Conservation (phyloP, 768 basidiomycete species). For the Suillus subalutaceus region DNA sequence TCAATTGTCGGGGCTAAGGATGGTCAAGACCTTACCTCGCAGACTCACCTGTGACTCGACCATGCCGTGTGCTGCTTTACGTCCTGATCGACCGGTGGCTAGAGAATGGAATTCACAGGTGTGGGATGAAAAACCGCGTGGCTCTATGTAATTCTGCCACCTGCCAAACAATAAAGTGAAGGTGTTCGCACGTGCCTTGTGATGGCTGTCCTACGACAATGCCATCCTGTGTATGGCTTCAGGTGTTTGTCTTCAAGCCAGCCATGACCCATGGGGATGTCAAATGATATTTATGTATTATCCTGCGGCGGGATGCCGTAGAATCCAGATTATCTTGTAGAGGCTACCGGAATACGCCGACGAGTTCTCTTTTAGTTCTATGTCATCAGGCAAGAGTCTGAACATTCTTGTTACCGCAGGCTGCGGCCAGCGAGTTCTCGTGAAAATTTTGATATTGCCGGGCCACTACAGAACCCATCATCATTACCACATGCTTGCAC, state of each 20-base stretch:
- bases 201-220: not conserved
- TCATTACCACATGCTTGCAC: not conserved
- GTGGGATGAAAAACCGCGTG: not conserved
- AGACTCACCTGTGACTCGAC: not conserved
- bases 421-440: not conserved
- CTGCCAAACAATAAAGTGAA: not conserved
- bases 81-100: not conserved
- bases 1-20: conserved; percentile 1
- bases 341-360: not conserved
- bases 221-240: not conserved
- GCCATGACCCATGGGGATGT: not conserved
- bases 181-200: not conserved
- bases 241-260: not conserved
- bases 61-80: conserved; percentile 1
- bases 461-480: not conserved
- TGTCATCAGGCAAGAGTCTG: not conserved
- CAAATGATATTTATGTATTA: not conserved
- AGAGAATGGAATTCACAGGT: not conserved
- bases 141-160: not conserved
- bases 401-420: not conserved
- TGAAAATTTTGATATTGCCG: not conserved
- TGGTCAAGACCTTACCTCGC: not conserved
- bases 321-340: not conserved
- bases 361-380: not conserved
- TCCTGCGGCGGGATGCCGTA: not conserved